Conservation (phyloP, 1,284 basidiomycete species). For the Cutaneotrichosporon sp. region DNA sequence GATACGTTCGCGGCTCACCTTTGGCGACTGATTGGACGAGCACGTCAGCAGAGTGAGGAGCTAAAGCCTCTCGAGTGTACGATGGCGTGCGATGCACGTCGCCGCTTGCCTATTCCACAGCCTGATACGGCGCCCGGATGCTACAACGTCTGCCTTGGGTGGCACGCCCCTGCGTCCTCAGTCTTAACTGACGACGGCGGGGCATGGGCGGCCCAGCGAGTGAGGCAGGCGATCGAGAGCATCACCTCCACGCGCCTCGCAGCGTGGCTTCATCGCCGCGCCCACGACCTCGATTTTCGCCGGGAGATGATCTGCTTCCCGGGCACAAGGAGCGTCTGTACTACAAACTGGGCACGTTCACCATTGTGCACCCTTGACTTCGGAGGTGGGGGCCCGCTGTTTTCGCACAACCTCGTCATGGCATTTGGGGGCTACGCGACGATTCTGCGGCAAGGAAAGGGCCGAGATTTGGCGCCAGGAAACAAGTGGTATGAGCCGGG, state of each 20-base stretch:
- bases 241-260: conserved; percentile 34
- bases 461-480: neutral
- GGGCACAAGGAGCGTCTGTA: conserved; percentile 45
- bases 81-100: conserved; percentile 45
- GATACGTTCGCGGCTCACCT: conserved; percentile 52
- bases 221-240: conserved; percentile 39
- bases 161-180: conserved; percentile 37
- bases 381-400: conserved; percentile 37
- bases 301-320: conserved; percentile 51
- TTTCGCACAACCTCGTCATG: conserved; percentile 24
- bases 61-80: conserved; percentile 32
- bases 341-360: conserved; percentile 51
- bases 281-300: conserved; percentile 39
- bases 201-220: conserved; percentile 13
- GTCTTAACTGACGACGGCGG: conserved; percentile 26
- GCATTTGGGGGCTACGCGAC: conserved; percentile 9
- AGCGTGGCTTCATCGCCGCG: conserved; percentile 49
- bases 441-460: conserved; percentile 1
- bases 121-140: conserved; percentile 17
- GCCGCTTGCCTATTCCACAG: conserved; percentile 40
- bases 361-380: conserved; percentile 50
- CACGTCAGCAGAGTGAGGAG: conserved; percentile 32
- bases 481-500: conserved; percentile 14
- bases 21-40: conserved; percentile 49
- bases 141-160: conserved; percentile 46